Evolutionary conservation across 2,329 filamentous ascomycete genomes (phyloP).

Genomic region (Penicillium sp.): DNA sequence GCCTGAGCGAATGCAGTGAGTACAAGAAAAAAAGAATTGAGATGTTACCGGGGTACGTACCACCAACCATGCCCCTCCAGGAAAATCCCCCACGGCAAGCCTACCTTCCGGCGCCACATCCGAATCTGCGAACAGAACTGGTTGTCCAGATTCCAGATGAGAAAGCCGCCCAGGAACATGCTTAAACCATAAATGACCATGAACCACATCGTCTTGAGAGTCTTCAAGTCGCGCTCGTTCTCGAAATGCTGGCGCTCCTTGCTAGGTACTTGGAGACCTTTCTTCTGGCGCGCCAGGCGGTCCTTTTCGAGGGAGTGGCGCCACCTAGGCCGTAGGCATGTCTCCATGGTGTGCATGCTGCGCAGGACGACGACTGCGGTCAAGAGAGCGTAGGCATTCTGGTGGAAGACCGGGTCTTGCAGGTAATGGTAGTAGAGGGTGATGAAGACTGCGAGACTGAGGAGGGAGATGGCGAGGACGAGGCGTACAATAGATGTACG

Average conservation of each 20-base stretch:
- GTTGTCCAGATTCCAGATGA: slow-evolving; percentile 79
- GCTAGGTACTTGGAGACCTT: slow-evolving; percentile 42
- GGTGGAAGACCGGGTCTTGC: slow-evolving; percentile 81
- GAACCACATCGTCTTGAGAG: slow-evolving; percentile 70
- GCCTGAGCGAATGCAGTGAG: slow-evolving; percentile 51
- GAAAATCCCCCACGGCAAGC: slow-evolving; percentile 77
- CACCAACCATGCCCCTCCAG: slow-evolving; percentile 75
- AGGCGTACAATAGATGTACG: slow-evolving; percentile 54
- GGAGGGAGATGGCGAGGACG: slow-evolving; percentile 59
- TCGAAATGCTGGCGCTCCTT: slow-evolving; percentile 50
- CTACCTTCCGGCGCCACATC: slow-evolving; percentile 65
- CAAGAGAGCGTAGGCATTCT: slow-evolving; percentile 73
- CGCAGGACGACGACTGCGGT: slow-evolving; percentile 70
- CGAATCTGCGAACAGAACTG: slow-evolving; percentile 69
- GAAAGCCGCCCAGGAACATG: slow-evolving; percentile 73
- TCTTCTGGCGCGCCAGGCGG: slow-evolving; percentile 41
- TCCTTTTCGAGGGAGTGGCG: slow-evolving; percentile 50
- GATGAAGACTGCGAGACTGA: slow-evolving; percentile 65
- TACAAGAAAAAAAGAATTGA: not conserved
- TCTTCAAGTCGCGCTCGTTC: slow-evolving; percentile 58
- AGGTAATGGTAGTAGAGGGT: slow-evolving; percentile 80
- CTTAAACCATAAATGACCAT: slow-evolving; percentile 69
- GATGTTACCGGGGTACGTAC: slow-evolving; percentile 43
- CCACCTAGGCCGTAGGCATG: slow-evolving; percentile 61
- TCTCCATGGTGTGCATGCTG: slow-evolving; percentile 76